Conservation (phyloP, 495 filamentous ascomycete species). For the Penicillium turbatum region DNA sequence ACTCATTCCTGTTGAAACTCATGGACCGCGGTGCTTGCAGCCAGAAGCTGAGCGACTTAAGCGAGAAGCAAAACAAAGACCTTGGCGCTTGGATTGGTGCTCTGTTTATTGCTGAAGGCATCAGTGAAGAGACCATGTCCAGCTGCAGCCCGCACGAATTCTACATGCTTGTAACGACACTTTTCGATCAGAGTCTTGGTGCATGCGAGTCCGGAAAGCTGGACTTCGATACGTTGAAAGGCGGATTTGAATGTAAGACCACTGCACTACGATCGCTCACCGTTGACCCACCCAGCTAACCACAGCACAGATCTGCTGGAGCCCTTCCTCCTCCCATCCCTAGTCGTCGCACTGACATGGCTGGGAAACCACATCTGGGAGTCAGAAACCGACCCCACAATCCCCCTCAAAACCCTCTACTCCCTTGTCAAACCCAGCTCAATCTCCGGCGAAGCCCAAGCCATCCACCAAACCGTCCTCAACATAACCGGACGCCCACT, state of each 20-base stretch:
- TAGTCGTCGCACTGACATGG: slow-evolving; percentile 76
- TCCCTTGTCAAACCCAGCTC: slow-evolving; percentile 71
- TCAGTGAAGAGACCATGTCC: slow-evolving; percentile 85
- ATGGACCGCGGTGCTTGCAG: slow-evolving; percentile 59
- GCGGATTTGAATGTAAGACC: slow-evolving; percentile 76
- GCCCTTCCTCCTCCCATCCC: slow-evolving; percentile 81
- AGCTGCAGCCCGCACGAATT: slow-evolving; percentile 91
- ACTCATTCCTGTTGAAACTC: slow-evolving; percentile 79
- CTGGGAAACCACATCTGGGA: slow-evolving; percentile 81
- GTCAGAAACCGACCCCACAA: slow-evolving; percentile 54
- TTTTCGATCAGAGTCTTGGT: slow-evolving; percentile 79
- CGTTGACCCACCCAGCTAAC: slow-evolving; percentile 6
- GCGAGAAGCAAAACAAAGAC: slow-evolving; percentile 68
- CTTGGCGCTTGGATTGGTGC: slow-evolving; percentile 82
- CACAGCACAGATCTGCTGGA: slow-evolving; percentile 67
- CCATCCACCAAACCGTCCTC: slow-evolving; percentile 78
- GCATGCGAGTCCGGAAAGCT: slow-evolving; percentile 68
- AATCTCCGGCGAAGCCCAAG: slow-evolving; percentile 72
- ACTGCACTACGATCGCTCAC: background rate
- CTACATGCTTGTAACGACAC: slow-evolving; percentile 81
- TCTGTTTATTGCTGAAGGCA: slow-evolving; percentile 78
- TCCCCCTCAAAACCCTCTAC: slow-evolving; percentile 64
- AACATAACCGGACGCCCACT: slow-evolving; percentile 76
- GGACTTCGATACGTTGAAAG: slow-evolving; percentile 75
- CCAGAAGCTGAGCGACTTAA: slow-evolving; percentile 60